Evolutionary conservation across 176 grass and related monocot species (phyloP).

Genomic region (Themeda triandra): DNA sequence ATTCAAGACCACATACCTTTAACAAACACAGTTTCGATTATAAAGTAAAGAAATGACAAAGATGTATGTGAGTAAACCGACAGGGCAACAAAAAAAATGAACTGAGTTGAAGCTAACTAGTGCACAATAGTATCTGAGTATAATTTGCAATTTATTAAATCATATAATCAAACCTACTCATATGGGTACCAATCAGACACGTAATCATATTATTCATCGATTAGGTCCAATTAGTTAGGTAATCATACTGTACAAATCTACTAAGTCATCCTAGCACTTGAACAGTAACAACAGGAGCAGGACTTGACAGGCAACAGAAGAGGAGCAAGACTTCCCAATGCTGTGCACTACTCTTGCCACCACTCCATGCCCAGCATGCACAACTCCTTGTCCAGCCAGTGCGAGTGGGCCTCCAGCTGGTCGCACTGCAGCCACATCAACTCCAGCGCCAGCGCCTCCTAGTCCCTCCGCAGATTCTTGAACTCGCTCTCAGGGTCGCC

Average conservation of each 20-base stretch:
- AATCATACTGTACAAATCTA: background rate
- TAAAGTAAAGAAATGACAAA: background rate
- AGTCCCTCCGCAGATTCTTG: conserved; percentile 34
- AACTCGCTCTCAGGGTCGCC: conserved; percentile 19
- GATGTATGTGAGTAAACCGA: background rate
- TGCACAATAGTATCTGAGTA: background rate
- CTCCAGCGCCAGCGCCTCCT: conserved; percentile 40
- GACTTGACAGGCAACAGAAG: conserved; percentile 15
- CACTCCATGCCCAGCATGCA: conserved; percentile 41
- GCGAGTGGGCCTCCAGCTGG: conserved; percentile 29
- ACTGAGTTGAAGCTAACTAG: conserved; percentile 1
- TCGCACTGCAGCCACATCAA: conserved; percentile 38
- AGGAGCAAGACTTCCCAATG: background rate
- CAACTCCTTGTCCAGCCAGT: conserved; percentile 43
- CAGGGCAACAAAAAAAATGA: background rate
- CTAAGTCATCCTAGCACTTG: background rate
- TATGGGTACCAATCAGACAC: background rate
- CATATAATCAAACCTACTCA: background rate
- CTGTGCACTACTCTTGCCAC: conserved; percentile 47
- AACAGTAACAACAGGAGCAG: background rate
- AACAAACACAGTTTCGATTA: background rate
- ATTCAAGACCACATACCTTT: background rate
- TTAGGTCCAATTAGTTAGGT: background rate
- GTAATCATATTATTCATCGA: background rate
- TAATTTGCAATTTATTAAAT: background rate